Conservation (phyloP, 2,329 filamentous ascomycete species). For the Trichoderma citrinoviride region DNA sequence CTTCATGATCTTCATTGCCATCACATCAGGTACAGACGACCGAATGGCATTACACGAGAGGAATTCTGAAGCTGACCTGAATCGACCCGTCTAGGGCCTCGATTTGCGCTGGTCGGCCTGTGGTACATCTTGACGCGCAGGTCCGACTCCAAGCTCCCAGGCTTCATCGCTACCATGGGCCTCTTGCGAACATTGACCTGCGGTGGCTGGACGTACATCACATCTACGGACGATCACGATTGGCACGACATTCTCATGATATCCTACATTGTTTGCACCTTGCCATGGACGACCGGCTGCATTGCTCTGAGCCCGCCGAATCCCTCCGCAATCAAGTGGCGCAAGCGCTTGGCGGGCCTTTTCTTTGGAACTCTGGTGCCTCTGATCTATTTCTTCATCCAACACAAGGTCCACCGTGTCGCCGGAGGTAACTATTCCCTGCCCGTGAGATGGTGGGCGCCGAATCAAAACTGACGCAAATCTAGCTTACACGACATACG, state of each 20-base stretch:
- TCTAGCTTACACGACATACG: slow-evolving; percentile 91
- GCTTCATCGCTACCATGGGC: slow-evolving; percentile 75
- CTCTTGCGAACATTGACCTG: slow-evolving; percentile 88
- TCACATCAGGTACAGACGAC: slow-evolving; percentile 72
- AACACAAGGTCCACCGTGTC: slow-evolving; percentile 94
- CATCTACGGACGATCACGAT: slow-evolving; percentile 95
- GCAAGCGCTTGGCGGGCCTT: slow-evolving; percentile 75
- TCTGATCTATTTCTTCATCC: slow-evolving; percentile 94
- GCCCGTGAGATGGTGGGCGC: background rate
- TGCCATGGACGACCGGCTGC: slow-evolving; percentile 94
- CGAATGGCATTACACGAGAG: background rate
- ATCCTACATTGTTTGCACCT: slow-evolving; percentile 87
- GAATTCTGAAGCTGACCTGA: background rate
- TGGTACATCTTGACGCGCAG: slow-evolving; percentile 88
- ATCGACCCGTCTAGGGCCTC: slow-evolving; percentile 59
- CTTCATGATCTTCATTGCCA: slow-evolving; percentile 95
- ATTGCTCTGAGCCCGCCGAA: slow-evolving; percentile 85
- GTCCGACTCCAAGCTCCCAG: slow-evolving; percentile 72
- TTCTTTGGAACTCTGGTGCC: slow-evolving; percentile 93
- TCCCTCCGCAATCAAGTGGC: slow-evolving; percentile 76
- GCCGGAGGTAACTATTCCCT: slow-evolving; percentile 69
- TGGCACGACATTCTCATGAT: slow-evolving; percentile 99
- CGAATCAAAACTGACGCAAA: background rate
- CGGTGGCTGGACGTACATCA: slow-evolving; percentile 97
- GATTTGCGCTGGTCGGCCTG: slow-evolving; percentile 84